Evolutionary conservation across 2,329 filamentous ascomycete species (phyloP), one percentile per base, ranked within the genome.

Genomic region (Diaporthe batatas): DNA sequence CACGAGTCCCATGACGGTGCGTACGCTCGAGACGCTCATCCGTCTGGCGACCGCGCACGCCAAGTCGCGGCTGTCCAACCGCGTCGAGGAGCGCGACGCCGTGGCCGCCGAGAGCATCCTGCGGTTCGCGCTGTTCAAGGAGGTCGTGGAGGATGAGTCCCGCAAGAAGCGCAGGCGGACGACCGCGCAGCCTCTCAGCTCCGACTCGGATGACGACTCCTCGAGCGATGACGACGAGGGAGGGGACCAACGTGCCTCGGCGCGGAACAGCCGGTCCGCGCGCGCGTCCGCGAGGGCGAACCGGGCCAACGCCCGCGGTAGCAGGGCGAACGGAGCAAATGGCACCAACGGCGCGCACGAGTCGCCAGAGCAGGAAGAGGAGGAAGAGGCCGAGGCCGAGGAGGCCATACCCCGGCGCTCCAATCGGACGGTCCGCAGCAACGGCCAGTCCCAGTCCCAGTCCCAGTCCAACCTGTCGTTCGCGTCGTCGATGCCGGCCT

Each of bases 1-100:
- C 77, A 99, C 96, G 0, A 96, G 93, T 54, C 96, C 96, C 6
- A 94, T 99, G 87, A 99, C 96, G 12, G 96, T 98, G 8, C 94
- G 96, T 91, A 98, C 96, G 2, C 87, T 99, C 21, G 96, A 99
- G 83, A 99, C 96, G 0, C 88, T 99, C n/a, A 98, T 99, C 80
- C 96, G 96, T 91, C 88, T 99, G 23, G 94, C 96, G 6, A 98
- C 96, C 0, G 96, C 96, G 1, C 96, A 99, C 78, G 96, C 96
- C 74, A 99, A 98, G 83, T 91, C 95, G 8, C 91, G 96, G 39
- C 87, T 99, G 8, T 98, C 95, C 0, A 95, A 91, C 79, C 88
- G 94, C 53, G 94, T 99, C 3, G 95, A 98, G 76, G 93, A 97
- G 81, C 91, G 92, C 71, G 96, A 99, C 81, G 95, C 96, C 1